Evolutionary conservation across 164 flowering plant species (phyloP), one percentile per base, ranked within the genome.

Genomic region (Akebia trifoliata): DNA sequence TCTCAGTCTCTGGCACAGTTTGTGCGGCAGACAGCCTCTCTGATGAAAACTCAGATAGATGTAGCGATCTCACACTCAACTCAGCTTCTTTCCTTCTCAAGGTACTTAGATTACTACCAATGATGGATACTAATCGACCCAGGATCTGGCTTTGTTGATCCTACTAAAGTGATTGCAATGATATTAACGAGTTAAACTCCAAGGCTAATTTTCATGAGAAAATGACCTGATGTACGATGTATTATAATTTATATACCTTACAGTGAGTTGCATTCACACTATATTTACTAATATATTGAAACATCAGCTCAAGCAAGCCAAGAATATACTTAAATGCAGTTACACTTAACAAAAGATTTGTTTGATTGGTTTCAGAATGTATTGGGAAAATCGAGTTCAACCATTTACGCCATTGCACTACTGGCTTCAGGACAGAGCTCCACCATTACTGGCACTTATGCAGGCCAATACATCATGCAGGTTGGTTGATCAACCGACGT

Each of bases 401-500:
- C 54, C 6, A 14, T 86, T 20, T 89, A 84, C 53, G 93, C 83
- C 12, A 67, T 90, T 30, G 86, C 95, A 0, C 56, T 90, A 6
- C 66, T 90, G 7, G 94, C 97, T 45, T 90, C 97, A 0, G 95
- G 95, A 3, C 97, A 90, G 60, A 90, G 97, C 67, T 87, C 95
- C 8, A 62, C 93, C 28, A 83, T 90, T 25, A 85, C 95, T 0
- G 95, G 97, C 35, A 90, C 97, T 17, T 90, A 87, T 57, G 97
- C 97, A 1, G 95, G 97, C 22, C 97, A 90, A 51, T 87, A 25
- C 31, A 78, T 90, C 44, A 90, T 90, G 97, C 90, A 87, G 84
- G 97, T 84, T 38, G 55, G 30, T 42, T 45, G 45, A n/a, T n/a
- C n/a, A n/a, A n/a, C n/a, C n/a, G n/a, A n/a, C n/a, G n/a, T n/a